phyloP scores from a whole-genome alignment of 2,329 filamentous ascomycete species.

The Intubia oerlemansii region DNA sequence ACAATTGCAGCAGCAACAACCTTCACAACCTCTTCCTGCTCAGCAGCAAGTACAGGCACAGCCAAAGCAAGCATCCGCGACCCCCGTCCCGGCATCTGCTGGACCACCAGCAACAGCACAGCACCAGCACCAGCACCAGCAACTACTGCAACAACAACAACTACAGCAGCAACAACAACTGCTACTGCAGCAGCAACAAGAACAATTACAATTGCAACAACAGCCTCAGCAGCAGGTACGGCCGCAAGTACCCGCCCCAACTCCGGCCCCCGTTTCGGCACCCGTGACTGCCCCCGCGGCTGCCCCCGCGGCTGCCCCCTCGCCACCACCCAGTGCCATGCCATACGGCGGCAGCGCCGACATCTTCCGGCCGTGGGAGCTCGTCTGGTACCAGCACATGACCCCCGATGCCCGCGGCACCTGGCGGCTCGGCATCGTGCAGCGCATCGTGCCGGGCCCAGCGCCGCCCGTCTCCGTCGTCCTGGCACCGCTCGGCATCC shows the following conservation, averaged over 20 bases:
- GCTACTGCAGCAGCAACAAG: background rate
- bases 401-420: conserved; percentile 12
- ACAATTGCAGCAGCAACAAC: background rate
- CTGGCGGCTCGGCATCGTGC: conserved; percentile 16
- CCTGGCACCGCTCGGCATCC: conserved; percentile 14
- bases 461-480: conserved; percentile 8
- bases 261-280: background rate
- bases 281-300: background rate
- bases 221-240: background rate
- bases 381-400: conserved; percentile 16
- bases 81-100: no score
- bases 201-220: no score
- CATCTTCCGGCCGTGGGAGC: conserved; percentile 14
- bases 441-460: conserved; percentile 6
- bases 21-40: background rate
- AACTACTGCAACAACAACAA: background rate
- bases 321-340: no score
- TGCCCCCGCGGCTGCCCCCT: no score
- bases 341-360: conserved; percentile 2
- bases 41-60: no score
- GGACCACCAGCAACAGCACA: no score
- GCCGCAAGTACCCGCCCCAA: background rate
- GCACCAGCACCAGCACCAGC: no score
- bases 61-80: no score
- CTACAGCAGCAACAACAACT: background rate